These are phyloP conservation scores for Apiospora marii DNA, from an alignment of 2,329 filamentous ascomycete species.

Conservation along the genomic window DNA sequence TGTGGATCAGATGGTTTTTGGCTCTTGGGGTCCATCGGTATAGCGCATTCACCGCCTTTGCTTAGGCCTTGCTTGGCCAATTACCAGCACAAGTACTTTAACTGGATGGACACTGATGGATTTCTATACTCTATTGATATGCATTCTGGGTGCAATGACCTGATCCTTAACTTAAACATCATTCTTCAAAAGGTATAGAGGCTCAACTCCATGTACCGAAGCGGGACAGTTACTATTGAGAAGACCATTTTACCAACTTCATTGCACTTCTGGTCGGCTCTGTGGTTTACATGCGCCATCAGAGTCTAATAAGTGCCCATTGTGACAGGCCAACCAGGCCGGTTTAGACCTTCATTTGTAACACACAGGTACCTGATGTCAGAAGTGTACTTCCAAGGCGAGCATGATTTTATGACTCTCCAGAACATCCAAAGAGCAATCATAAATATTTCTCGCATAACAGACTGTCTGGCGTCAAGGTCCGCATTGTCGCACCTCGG, in stretches of 20 bases:
- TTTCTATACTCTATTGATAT: too few relatives aligned
- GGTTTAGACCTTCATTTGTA: background rate
- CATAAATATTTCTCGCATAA: background rate
- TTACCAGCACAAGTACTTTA: background rate
- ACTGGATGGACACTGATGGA: background rate
- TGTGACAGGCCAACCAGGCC: background rate
- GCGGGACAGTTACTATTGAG: background rate
- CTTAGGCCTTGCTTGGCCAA: background rate
- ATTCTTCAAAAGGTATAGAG: background rate
- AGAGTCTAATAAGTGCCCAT: background rate
- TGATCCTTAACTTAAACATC: background rate
- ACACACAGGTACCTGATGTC: background rate
- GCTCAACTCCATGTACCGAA: background rate
- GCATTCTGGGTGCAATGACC: too few relatives aligned
- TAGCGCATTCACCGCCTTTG: constrained; percentile 14
- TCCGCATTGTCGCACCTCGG: background rate
- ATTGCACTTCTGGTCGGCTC: background rate
- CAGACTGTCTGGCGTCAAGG: background rate
- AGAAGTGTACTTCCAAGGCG: background rate
- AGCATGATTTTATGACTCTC: background rate
- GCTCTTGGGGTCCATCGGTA: background rate
- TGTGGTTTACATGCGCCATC: background rate
- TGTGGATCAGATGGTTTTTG: constrained; percentile 9
- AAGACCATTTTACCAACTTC: background rate
- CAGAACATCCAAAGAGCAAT: background rate